phyloP scores from a whole-genome alignment of 2,329 filamentous ascomycete genomes.

The Coniella lustricola region DNA sequence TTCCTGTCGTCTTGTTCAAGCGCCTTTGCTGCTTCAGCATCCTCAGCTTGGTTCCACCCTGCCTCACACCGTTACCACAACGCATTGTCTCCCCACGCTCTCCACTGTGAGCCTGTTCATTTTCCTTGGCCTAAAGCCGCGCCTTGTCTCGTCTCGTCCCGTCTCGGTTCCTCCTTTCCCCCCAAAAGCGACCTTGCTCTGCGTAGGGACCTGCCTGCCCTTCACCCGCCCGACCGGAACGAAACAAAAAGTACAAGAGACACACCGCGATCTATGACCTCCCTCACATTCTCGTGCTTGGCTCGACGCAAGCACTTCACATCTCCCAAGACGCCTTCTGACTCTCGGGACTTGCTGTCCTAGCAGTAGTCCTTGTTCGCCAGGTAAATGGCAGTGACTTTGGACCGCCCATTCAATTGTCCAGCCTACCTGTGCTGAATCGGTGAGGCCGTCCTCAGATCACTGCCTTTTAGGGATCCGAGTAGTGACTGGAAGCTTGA shows the following conservation, averaged over 20 bases:
- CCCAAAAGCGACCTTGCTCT: conserved; percentile 12
- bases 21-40: conserved; percentile 12
- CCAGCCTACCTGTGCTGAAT: conserved; percentile 19
- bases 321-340: conserved; percentile 4
- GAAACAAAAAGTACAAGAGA: not conserved
- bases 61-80: not conserved
- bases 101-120: conserved; percentile 4
- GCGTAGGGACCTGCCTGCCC: conserved; percentile 4
- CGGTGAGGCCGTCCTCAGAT: conserved; percentile 13
- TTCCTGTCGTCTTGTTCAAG: conserved; percentile 15
- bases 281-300: conserved; percentile 6
- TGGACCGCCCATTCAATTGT: conserved; percentile 17
- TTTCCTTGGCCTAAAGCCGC: conserved; percentile 10
- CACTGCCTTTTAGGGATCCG: conserved; percentile 21
- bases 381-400: conserved; percentile 12
- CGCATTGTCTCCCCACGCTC: conserved; percentile 5
- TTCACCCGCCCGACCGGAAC: conserved; percentile 4
- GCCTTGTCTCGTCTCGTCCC: conserved; percentile 4
- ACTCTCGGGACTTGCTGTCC: conserved; percentile 10
- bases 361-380: conserved; percentile 10
- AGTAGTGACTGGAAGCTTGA: conserved; percentile 42
- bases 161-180: conserved; percentile 5
- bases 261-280: conserved; percentile 5
- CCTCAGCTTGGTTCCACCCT: conserved; percentile 6
- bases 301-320: conserved; percentile 5